Conservation (phyloP, 345 rosid genomes). For the Psidium friedrichsthalianum region DNA sequence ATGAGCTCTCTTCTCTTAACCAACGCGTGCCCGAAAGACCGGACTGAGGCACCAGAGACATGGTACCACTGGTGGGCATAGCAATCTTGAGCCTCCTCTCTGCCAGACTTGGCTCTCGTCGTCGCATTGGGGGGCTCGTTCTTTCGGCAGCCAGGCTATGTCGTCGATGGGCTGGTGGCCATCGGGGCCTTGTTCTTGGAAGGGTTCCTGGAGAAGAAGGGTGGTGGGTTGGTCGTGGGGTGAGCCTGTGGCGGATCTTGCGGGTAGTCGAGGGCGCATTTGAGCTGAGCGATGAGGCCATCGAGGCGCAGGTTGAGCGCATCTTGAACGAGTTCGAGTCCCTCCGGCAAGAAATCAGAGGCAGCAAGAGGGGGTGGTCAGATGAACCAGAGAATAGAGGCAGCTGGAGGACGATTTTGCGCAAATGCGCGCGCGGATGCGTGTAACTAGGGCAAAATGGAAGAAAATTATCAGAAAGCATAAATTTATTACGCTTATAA, state of each 20-base stretch:
- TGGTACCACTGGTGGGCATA: conserved; percentile 58
- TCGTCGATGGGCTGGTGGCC: conserved; percentile 40
- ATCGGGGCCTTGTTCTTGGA: conserved; percentile 47
- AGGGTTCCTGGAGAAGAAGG: conserved; percentile 30
- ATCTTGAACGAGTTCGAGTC: conserved; percentile 39
- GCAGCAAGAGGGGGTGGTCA: conserved; percentile 9
- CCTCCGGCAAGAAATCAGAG: conserved; percentile 25
- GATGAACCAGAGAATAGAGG: conserved; percentile 31
- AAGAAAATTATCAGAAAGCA: too few species aligned
- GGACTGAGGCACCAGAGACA: background rate
- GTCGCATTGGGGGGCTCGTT: conserved; percentile 30
- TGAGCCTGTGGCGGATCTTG: conserved; percentile 62
- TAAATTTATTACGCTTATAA: too few species aligned
- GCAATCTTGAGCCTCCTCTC: conserved; percentile 40
- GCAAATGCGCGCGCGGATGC: background rate
- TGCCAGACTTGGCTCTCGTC: conserved; percentile 20
- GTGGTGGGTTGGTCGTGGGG: conserved; percentile 56
- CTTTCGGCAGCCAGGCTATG: conserved; percentile 35
- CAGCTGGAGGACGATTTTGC: conserved; percentile 20
- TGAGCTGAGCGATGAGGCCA: conserved; percentile 71
- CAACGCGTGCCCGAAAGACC: conserved; percentile 12
- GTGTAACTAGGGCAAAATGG: background rate
- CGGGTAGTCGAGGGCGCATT: conserved; percentile 61
- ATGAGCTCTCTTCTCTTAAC: conserved; percentile 42
- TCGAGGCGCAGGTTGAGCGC: conserved; percentile 42